Evolutionary conservation across 495 filamentous ascomycete species (phyloP).

Genomic region (Lophiotrema nucula): DNA sequence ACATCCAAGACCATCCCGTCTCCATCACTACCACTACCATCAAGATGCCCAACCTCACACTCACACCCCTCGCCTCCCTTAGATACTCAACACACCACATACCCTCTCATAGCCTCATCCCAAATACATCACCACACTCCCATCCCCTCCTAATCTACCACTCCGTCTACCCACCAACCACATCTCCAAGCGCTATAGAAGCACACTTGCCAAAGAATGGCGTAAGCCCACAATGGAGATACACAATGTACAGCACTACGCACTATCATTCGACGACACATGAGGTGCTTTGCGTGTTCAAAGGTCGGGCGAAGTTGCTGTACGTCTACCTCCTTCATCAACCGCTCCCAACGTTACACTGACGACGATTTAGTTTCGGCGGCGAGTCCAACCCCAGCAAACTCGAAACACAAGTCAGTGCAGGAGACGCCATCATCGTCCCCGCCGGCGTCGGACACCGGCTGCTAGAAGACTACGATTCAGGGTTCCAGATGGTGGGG

Average conservation of each 20-base stretch:
- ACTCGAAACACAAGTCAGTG: constrained; percentile 55
- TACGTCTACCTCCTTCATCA: not conserved
- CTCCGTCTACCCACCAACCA: constrained; percentile 48
- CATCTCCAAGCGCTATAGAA: constrained; percentile 48
- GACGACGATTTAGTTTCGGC: constrained; percentile 48
- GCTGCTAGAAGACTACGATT: constrained; percentile 54
- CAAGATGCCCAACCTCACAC: constrained; percentile 24
- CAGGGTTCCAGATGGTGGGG: constrained; percentile 65
- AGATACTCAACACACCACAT: constrained; percentile 59
- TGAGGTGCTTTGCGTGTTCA: constrained; percentile 61
- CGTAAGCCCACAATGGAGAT: constrained; percentile 63
- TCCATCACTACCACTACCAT: too few relatives aligned
- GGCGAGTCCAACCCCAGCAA: constrained; percentile 59
- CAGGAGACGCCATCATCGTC: constrained; percentile 64
- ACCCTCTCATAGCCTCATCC: constrained; percentile 54
- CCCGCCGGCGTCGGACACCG: constrained; percentile 66
- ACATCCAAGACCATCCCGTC: too few relatives aligned
- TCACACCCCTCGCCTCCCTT: constrained; percentile 51
- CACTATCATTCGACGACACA: constrained; percentile 69
- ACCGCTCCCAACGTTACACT: not conserved
- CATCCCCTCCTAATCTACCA: constrained; percentile 61
- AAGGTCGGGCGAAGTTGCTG: constrained; percentile 59
- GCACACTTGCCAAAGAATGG: constrained; percentile 51
- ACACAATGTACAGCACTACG: constrained; percentile 62
- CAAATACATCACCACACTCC: constrained; percentile 64